Evolutionary conservation across 345 rosid species (phyloP).

Genomic region (Mercurialis annua): DNA sequence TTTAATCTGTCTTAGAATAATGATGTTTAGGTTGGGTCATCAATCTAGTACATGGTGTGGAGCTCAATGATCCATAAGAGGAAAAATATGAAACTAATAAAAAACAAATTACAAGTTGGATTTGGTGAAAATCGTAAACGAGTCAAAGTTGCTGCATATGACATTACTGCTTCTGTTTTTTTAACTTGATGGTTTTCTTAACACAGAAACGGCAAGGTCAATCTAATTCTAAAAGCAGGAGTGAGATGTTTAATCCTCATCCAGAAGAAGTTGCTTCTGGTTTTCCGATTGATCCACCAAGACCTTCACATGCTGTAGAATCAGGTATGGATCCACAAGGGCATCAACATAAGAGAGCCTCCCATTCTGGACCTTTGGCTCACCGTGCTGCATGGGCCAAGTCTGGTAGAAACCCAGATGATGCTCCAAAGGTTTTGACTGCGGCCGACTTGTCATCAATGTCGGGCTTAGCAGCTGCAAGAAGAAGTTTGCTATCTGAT

Average conservation of each 20-base stretch:
- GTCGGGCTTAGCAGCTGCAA: constrained; percentile 52
- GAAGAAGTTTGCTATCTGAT: constrained; percentile 59
- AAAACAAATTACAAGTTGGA: too few species aligned
- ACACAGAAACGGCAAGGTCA: constrained; percentile 83
- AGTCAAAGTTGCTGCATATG: too few species aligned
- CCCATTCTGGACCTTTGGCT: constrained; percentile 89
- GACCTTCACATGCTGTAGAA: constrained; percentile 74
- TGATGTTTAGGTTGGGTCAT: neutral
- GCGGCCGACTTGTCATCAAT: constrained; percentile 55
- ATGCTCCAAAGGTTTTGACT: constrained; percentile 52
- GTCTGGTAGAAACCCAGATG: constrained; percentile 58
- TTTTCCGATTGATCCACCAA: constrained; percentile 96
- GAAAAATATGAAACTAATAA: too few species aligned
- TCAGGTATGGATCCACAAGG: constrained; percentile 55
- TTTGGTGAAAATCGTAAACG: too few species aligned
- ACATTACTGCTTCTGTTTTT: neutral
- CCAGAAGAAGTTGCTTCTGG: constrained; percentile 98
- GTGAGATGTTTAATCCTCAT: constrained; percentile 97
- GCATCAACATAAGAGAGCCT: constrained; percentile 71
- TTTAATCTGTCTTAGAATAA: neutral
- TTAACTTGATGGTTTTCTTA: constrained; percentile 1
- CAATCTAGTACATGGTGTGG: neutral
- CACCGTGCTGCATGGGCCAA: constrained; percentile 78
- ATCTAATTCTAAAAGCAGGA: constrained; percentile 73
- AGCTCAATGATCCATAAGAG: neutral